Evolutionary conservation across 2,329 filamentous ascomycete species (phyloP), one percentile per base, ranked within the genome.

Genomic region (Magnaporthales sp.): DNA sequence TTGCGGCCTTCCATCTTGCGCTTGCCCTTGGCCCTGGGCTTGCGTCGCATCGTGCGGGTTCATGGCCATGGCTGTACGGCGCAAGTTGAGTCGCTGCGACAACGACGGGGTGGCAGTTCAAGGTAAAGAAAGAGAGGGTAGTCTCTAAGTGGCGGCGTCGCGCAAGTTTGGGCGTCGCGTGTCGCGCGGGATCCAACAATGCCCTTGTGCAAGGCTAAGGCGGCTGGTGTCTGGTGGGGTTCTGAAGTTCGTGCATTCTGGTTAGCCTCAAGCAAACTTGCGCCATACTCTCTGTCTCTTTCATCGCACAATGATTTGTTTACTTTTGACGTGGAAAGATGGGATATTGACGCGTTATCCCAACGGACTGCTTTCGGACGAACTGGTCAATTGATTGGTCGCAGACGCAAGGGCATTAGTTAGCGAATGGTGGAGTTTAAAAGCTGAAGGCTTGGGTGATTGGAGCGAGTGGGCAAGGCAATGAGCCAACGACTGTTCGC

Each of bases 21-120:
- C 73, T 80, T 82, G 74, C 84, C 82, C 74, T 60, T 89, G 86
- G 64, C 78, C 74, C 73, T 86, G 85, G 69, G 84, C 79, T 68
- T 85, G 77, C 68, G 80, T 79, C 69, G 83, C 80, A 70, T 83
- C 79, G 73, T 83, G 79, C 62, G 78, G 79, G 71, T 88, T 85
- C 86, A 88, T 88, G 71, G 31, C 62, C 38, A 68, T 77, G 71
- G 69, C 61, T 67, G 24, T 27, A 8, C 4, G 56, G 56, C 56
- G 24, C 56, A 27, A 27, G 22, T 60, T 26, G 56, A 60, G 56
- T 31, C 24, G 54, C 46, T 63, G 64, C n/a, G 30, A 66, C 66
- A 51, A 26, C 10, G 24, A 19, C 46, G 22, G 26, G 60, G 32
- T 60, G 51, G 64, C 22, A n/a, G 26, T n/a, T 51, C 9, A n/a